Percentiles rank a stretch among this genome's conserved stretches.
phyloP scores from a whole-genome alignment of 1,139 yeast genomes.

The Eremothecium cymbalariae region DNA sequence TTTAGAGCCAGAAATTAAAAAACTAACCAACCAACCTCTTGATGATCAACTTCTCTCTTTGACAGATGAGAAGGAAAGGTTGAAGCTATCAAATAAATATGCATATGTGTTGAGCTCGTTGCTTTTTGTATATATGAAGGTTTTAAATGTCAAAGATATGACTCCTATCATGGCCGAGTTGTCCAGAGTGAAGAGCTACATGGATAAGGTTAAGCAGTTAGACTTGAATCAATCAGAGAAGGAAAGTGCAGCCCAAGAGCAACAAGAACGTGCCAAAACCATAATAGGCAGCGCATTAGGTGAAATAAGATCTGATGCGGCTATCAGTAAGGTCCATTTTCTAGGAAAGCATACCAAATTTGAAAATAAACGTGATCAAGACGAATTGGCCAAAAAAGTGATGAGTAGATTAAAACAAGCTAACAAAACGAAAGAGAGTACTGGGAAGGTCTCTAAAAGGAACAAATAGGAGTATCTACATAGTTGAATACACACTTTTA shows the following conservation, averaged over 20 bases:
- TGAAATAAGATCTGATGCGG: slow-evolving; percentile 36
- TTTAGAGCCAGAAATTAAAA: slow-evolving; percentile 18
- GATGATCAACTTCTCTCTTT: slow-evolving; percentile 24
- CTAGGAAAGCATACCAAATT: slow-evolving; percentile 55
- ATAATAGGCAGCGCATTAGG: slow-evolving; percentile 14
- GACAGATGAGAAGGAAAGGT: slow-evolving; percentile 19
- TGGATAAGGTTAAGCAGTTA: slow-evolving; percentile 49
- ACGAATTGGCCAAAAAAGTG: slow-evolving; percentile 4
- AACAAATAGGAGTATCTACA: too few relatives aligned
- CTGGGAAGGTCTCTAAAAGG: too few relatives aligned
- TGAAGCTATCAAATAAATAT: slow-evolving; percentile 23
- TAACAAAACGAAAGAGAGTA: slow-evolving; percentile 8
- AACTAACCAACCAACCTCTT: slow-evolving; percentile 20
- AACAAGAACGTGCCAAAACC: slow-evolving; percentile 16
- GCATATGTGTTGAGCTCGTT: slow-evolving; percentile 28
- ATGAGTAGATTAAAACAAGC: slow-evolving; percentile 6
- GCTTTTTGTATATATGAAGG: slow-evolving; percentile 27
- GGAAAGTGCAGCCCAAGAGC: slow-evolving; percentile 9
- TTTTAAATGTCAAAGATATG: slow-evolving; percentile 23
- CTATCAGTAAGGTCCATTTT: slow-evolving; percentile 51
- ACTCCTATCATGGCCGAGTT: slow-evolving; percentile 60
- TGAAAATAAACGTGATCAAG: slow-evolving; percentile 24
- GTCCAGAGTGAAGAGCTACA: slow-evolving; percentile 57
- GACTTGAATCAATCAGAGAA: slow-evolving; percentile 27
- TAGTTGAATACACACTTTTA: too few relatives aligned